Evolutionary conservation across 2,329 filamentous ascomycete genomes (phyloP).

Genomic region (Diaporthe humulicola): DNA sequence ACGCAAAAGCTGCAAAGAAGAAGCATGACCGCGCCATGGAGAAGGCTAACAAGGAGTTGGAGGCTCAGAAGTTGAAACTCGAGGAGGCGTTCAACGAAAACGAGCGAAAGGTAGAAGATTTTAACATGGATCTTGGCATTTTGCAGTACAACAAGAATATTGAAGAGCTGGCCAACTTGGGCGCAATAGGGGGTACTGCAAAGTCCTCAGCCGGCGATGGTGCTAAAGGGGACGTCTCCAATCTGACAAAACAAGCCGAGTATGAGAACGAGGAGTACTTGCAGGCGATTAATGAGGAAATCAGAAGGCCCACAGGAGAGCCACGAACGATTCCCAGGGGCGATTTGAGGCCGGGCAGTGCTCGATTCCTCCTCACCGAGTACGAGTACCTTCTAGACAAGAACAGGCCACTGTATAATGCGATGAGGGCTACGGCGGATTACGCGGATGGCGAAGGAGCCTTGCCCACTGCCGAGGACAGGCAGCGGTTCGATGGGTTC

Average conservation of each 20-base stretch:
- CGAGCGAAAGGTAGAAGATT: no score
- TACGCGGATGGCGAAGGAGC: not conserved
- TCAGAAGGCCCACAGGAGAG: not conserved
- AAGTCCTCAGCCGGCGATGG: not conserved
- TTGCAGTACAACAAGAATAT: not conserved
- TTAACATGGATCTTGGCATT: not conserved
- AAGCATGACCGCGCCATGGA: not conserved
- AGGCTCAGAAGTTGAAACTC: not conserved
- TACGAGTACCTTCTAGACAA: constrained; percentile 10
- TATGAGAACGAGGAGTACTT: not conserved
- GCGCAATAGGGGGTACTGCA: not conserved
- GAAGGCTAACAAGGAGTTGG: not conserved
- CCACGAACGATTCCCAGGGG: not conserved
- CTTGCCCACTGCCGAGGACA: not conserved
- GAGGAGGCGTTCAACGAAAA: not conserved
- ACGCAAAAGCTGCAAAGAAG: not conserved
- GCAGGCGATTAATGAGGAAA: no score
- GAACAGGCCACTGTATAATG: not conserved
- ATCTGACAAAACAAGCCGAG: not conserved
- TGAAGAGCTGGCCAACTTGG: not conserved
- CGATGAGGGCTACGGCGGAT: not conserved
- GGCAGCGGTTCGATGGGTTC: not conserved
- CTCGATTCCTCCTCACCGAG: constrained; percentile 4
- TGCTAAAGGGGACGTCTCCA: not conserved
- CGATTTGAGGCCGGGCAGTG: not conserved